Conservation (phyloP, 164 flowering plant species). For the Brasenia schreberi region DNA sequence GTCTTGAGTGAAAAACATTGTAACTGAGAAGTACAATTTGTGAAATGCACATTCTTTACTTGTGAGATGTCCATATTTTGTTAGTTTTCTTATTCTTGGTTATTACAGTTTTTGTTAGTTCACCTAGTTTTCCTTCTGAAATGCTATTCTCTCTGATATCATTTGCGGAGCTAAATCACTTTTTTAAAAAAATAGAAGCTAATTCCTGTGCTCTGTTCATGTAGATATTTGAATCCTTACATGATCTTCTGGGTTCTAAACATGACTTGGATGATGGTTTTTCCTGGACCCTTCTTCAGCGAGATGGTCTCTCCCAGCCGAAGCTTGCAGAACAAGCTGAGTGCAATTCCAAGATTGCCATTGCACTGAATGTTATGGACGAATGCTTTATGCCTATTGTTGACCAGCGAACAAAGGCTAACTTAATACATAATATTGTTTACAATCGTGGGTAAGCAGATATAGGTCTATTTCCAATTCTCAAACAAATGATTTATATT, state of each 20-base stretch:
- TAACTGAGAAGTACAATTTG: no score
- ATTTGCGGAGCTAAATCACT: no score
- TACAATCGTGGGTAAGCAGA: conserved; percentile 76
- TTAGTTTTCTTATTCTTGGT: no score
- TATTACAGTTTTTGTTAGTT: neutral
- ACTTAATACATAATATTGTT: conserved; percentile 65
- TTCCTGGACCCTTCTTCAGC: conserved; percentile 76
- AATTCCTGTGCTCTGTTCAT: conserved; percentile 7
- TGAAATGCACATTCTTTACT: no score
- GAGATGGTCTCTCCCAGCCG: conserved; percentile 26
- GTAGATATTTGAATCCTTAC: conserved; percentile 59
- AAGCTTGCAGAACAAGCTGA: conserved; percentile 53
- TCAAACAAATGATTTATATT: neutral
- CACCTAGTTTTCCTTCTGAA: neutral
- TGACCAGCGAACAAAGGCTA: conserved; percentile 74
- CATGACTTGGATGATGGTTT: conserved; percentile 81
- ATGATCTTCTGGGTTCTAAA: conserved; percentile 66
- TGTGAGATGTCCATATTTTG: no score
- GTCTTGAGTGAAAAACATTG: no score
- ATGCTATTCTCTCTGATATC: neutral
- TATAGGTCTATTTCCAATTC: neutral
- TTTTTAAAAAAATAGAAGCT: neutral
- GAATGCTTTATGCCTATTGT: conserved; percentile 90
- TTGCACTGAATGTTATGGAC: conserved; percentile 78
- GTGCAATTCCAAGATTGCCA: conserved; percentile 88